Conservation (phyloP, 257 asterid genomes). For the Jaltomata sinuosa region DNA sequence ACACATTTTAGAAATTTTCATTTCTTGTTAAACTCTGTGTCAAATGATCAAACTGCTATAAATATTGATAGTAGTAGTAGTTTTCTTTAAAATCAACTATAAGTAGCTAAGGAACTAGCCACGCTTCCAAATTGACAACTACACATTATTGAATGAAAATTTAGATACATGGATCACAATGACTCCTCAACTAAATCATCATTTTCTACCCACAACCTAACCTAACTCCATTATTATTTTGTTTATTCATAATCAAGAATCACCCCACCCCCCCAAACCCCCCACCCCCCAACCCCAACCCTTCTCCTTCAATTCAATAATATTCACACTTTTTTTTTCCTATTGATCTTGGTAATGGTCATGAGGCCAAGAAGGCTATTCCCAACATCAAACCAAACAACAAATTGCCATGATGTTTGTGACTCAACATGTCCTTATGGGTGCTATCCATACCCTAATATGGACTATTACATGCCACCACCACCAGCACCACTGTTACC, state of each 20-base stretch:
- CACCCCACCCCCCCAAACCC: neutral
- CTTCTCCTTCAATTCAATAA: neutral
- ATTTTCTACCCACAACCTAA: neutral
- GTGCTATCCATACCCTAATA: neutral
- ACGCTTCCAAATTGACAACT: neutral
- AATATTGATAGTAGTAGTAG: neutral
- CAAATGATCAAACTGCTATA: no score
- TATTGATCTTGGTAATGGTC: neutral
- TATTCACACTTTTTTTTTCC: neutral
- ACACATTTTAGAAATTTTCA: no score
- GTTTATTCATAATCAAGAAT: neutral
- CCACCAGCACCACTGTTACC: neutral
- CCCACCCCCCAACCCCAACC: no score
- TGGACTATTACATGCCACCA: neutral
- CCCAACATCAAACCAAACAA: neutral
- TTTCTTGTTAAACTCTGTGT: no score
- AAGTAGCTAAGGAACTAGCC: neutral
- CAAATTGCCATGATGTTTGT: neutral
- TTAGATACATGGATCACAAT: neutral
- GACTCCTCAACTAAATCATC: neutral
- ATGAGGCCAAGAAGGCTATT: neutral
- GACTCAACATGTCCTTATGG: conserved; percentile 3
- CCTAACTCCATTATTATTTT: neutral
- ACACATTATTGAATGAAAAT: neutral
- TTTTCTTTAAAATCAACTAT: neutral